Evolutionary conservation across 179 eudicot genomes (phyloP).

Genomic region (Pouteria campechiana): DNA sequence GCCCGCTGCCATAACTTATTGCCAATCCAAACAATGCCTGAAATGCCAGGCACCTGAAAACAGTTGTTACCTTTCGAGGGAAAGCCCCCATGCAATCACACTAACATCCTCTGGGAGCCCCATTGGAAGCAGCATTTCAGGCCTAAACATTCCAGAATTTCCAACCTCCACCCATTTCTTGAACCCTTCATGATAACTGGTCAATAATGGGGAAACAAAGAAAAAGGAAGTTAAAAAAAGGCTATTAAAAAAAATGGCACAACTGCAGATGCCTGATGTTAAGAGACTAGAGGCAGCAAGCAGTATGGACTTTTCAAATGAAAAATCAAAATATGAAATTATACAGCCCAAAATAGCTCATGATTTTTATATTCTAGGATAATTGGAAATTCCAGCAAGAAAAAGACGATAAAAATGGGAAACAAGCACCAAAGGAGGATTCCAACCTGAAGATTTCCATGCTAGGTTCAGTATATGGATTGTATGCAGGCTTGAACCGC

Average conservation of each 20-base stretch:
- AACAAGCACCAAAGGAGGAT: not conserved
- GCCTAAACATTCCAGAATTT: constrained; percentile 93
- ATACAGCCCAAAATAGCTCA: too few relatives aligned
- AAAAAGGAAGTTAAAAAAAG: not conserved
- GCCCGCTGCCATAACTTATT: not conserved
- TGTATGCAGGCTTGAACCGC: constrained; percentile 95
- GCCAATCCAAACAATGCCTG: not conserved
- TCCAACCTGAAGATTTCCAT: constrained; percentile 86
- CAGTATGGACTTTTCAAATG: too few relatives aligned
- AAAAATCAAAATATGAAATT: too few relatives aligned
- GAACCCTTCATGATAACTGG: constrained; percentile 83
- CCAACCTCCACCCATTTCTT: constrained; percentile 96
- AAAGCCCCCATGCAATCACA: constrained; percentile 93
- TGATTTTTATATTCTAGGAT: too few relatives aligned
- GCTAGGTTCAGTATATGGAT: constrained; percentile 95
- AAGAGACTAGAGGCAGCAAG: too few relatives aligned
- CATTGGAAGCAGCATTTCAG: constrained; percentile 96
- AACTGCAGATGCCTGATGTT: not conserved
- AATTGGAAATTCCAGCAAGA: too few relatives aligned
- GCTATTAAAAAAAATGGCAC: not conserved
- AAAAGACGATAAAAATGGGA: not conserved
- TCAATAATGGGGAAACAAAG: constrained; percentile 5
- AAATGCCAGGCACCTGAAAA: not conserved
- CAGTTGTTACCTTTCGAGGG: constrained; percentile 65
- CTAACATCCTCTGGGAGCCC: constrained; percentile 90